phyloP scores from a whole-genome alignment of 129 eudicot species.

The Saposhnikovia divaricata region DNA sequence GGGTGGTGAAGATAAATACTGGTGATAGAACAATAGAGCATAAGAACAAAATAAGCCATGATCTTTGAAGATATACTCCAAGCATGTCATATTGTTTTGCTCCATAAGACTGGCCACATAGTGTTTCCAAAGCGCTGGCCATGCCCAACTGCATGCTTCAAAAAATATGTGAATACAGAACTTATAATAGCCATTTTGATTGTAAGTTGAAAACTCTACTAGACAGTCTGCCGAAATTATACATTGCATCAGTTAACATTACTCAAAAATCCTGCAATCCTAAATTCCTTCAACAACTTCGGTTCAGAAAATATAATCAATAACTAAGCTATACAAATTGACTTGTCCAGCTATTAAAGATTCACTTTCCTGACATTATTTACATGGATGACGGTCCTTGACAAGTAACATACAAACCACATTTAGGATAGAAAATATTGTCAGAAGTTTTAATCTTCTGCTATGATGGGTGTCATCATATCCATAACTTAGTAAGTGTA shows the following conservation, averaged over 20 bases:
- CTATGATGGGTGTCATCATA: background rate
- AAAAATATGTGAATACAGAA: background rate
- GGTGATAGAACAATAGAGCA: constrained; percentile 20
- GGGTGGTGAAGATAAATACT: constrained; percentile 24
- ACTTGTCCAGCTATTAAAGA: background rate
- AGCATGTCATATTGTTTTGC: constrained; percentile 45
- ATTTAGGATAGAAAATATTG: background rate
- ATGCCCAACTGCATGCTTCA: constrained; percentile 28
- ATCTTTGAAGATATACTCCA: constrained; percentile 39
- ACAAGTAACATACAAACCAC: background rate
- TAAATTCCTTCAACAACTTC: background rate
- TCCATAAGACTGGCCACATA: constrained; percentile 49
- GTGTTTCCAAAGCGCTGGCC: constrained; percentile 44
- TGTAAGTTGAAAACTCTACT: background rate
- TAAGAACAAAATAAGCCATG: constrained; percentile 32
- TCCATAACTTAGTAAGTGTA: background rate
- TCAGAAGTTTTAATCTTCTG: background rate
- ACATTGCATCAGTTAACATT: background rate
- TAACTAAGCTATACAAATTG: background rate
- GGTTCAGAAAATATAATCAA: background rate
- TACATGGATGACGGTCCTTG: background rate
- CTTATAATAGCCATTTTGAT: background rate
- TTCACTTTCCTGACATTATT: background rate
- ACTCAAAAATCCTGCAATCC: background rate
- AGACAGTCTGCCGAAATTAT: background rate